Base-by-base conservation (phyloP, 208 protist genomes). In the Acanthamoeba culbertsoni region DNA sequence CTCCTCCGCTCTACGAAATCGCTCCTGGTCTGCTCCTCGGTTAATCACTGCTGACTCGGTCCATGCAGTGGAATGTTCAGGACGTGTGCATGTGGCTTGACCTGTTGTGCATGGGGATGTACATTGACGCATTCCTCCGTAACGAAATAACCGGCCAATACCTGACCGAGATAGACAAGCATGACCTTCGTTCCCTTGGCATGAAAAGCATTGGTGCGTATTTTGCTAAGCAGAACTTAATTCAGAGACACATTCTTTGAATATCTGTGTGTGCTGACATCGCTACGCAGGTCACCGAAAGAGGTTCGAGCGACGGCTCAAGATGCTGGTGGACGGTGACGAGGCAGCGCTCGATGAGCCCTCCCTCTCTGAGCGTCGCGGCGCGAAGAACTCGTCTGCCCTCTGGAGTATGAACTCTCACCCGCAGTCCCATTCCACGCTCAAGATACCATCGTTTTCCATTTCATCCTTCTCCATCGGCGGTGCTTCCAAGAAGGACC, bases 1-100 rank as follows among this genome's bases (percentile, higher is more conserved):
- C 57, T n/a, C 10, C 26, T 2, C 8, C 0, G 12, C 20, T 12
- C 57, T 8, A 63, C 26, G 18, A 8, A 8, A 31, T 28, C 12
- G 57, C 12, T n/a, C 31, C 59, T 5, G 16, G 20, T 6, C 28
- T 20, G 37, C n/a, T 79, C 37, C 8, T 68, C 1, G 12, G 8
- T 45, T 14, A 75, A 7, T 75, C 35, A 42, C 7, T 68, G 8
- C 51, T 59, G 59, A 68, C 65, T 75, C 18, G 65, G 1, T 35
- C n/a, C 28, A 14, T 18, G 10, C 42, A 79, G 68, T 79, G 68
- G 68, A 79, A 20, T 26, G 68, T 79, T 12, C 10, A 20, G 20
- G 68, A 79, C 23, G 68, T 79, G 68, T 79, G 68, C 68, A 79
- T 79, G 68, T 79, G 68, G 68, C 68, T 79, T 26, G 68, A 79